Evolutionary conservation across 345 rosid species (phyloP).

Genomic region (Syzygium aqueum): DNA sequence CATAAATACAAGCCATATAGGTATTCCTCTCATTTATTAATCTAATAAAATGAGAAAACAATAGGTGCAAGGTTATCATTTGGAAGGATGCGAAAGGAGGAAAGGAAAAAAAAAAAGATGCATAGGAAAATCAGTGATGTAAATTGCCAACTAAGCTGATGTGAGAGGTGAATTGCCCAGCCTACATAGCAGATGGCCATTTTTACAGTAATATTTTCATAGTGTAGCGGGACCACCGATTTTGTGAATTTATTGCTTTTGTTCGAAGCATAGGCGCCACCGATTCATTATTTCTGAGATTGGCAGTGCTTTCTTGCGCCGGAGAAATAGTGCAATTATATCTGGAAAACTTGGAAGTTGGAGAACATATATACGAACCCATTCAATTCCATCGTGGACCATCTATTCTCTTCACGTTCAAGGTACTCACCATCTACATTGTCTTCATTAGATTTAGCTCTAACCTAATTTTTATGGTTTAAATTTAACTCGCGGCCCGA

Average conservation of each 20-base stretch:
- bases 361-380: background rate
- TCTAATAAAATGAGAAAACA: background rate
- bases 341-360: background rate
- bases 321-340: background rate
- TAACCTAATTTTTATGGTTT: background rate
- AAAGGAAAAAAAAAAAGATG: background rate
- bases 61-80: background rate
- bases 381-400: background rate
- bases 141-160: background rate
- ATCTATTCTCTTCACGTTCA: background rate
- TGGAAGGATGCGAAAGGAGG: background rate
- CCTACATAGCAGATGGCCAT: background rate
- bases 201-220: background rate
- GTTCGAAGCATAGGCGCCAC: background rate
- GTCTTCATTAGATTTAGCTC: background rate
- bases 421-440: background rate
- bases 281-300: background rate
- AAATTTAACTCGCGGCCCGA: background rate
- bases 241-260: background rate
- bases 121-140: background rate
- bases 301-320: background rate
- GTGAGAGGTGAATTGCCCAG: background rate
- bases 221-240: background rate
- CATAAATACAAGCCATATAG: background rate
- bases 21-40: background rate